These are phyloP conservation scores for Plasmodium blacklocki DNA, from an alignment of 169 alveolate species.

Conservation along the genomic window DNA sequence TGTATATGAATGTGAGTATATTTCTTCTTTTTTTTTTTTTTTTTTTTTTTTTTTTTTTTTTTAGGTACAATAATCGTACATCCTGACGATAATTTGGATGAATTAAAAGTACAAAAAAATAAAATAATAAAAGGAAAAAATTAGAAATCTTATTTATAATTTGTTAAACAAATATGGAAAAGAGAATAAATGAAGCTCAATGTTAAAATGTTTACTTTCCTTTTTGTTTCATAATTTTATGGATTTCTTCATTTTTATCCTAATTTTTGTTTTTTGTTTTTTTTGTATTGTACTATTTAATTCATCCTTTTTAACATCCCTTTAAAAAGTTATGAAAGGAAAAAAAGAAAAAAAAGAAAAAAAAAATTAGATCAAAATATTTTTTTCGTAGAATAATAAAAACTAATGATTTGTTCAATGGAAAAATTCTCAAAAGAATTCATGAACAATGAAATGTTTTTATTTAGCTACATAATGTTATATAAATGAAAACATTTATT, in stretches of 20 bases:
- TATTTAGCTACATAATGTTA: slow-evolving; percentile 57
- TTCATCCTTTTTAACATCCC: slow-evolving; percentile 44
- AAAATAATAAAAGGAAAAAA: neutral
- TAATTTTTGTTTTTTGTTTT: neutral
- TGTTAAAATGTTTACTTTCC: slow-evolving; percentile 5
- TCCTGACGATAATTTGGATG: slow-evolving; percentile 77
- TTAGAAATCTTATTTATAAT: neutral
- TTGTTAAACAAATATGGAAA: slow-evolving; percentile 12
- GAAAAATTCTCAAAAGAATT: slow-evolving; percentile 46
- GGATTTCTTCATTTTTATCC: neutral
- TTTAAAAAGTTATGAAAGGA: neutral
- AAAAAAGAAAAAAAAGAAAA: neutral
- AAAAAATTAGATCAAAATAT: neutral
- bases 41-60: slow-evolving; percentile 13
- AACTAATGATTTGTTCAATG: slow-evolving; percentile 74
- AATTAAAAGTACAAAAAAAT: slow-evolving; percentile 58
- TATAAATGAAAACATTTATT: neutral
- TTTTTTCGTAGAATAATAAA: slow-evolving; percentile 60
- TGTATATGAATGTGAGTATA: no score
- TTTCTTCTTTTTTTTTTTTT: no score
- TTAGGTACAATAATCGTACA: slow-evolving; percentile 29
- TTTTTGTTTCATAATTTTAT: neutral
- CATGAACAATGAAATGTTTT: slow-evolving; percentile 73
- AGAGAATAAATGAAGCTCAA: neutral
- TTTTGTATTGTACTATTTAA: slow-evolving; percentile 39